Evolutionary conservation across 768 basidiomycete species (phyloP).

Genomic region (Cantharellus anzutake): DNA sequence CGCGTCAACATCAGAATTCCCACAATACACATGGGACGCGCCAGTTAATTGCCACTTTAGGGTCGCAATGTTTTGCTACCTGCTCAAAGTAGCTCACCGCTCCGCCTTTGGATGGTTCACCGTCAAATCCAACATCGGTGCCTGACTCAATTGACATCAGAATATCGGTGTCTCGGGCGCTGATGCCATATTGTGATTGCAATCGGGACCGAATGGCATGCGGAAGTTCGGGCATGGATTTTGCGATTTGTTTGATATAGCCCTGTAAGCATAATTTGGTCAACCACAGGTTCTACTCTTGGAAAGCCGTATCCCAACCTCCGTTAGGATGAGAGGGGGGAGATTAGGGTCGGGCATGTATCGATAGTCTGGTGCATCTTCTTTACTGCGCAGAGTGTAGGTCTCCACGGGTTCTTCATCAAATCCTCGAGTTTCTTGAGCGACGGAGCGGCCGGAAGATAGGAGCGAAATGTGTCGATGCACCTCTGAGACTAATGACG

Average conservation of each 20-base stretch:
- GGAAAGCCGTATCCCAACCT: conserved; percentile 1
- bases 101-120: conserved; percentile 24
- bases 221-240: conserved; percentile 59
- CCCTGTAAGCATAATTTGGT: conserved; percentile 23
- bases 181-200: conserved; percentile 26
- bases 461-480: conserved; percentile 52
- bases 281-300: background rate
- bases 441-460: conserved; percentile 23
- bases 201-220: conserved; percentile 40
- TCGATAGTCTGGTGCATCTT: conserved; percentile 86
- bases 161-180: conserved; percentile 49
- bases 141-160: conserved; percentile 55
- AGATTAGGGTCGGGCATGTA: conserved; percentile 98
- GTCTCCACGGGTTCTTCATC: conserved; percentile 70
- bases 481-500: conserved; percentile 57
- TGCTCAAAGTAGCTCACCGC: conserved; percentile 71
- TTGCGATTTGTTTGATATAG: conserved; percentile 35
- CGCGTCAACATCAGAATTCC: background rate
- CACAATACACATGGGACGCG: conserved; percentile 17
- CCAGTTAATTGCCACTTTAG: conserved; percentile 74
- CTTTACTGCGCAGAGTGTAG: conserved; percentile 69
- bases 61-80: conserved; percentile 35
- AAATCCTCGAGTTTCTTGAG: conserved; percentile 83
- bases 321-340: conserved; percentile 37
- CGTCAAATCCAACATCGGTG: conserved; percentile 42